phyloP scores from a whole-genome alignment of 805 yeast species.

The Myxozyma lipomycoides region DNA sequence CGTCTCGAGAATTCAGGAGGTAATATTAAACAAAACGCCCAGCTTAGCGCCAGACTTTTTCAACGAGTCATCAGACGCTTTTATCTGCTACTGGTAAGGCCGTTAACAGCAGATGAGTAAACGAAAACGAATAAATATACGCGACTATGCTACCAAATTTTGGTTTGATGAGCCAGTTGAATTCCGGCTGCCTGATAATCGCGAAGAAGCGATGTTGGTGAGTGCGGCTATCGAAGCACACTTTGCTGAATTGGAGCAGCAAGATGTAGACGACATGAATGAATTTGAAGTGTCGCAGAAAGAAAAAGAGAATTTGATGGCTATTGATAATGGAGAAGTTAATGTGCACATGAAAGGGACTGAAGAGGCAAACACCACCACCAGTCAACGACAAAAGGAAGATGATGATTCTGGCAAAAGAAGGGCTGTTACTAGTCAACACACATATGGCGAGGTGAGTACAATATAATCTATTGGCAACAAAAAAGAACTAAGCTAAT shows the following conservation, averaged over 20 bases:
- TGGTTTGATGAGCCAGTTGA: slow-evolving; percentile 1
- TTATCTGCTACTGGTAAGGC: too few relatives aligned
- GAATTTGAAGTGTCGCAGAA: too few relatives aligned
- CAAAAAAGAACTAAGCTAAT: too few relatives aligned
- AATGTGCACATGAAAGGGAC: not conserved
- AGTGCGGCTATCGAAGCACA: not conserved
- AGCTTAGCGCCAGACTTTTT: too few relatives aligned
- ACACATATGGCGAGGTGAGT: not conserved
- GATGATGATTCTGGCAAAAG: not conserved
- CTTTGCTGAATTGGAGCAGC: not conserved
- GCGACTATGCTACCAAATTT: not conserved
- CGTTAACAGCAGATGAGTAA: too few relatives aligned
- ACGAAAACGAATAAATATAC: slow-evolving; percentile 1
- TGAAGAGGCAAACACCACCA: too few relatives aligned
- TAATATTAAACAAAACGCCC: too few relatives aligned
- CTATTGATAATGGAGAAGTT: not conserved
- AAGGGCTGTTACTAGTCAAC: not conserved
- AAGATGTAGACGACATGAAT: not conserved
- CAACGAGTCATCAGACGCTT: too few relatives aligned
- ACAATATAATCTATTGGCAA: too few relatives aligned
- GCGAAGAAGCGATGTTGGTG: not conserved
- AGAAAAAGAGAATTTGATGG: too few relatives aligned
- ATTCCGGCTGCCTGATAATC: not conserved
- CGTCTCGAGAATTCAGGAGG: too few relatives aligned
- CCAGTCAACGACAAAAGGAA: too few relatives aligned